Conservation (phyloP, 2,329 filamentous ascomycete genomes). For the Sclerotinia subarctica region DNA sequence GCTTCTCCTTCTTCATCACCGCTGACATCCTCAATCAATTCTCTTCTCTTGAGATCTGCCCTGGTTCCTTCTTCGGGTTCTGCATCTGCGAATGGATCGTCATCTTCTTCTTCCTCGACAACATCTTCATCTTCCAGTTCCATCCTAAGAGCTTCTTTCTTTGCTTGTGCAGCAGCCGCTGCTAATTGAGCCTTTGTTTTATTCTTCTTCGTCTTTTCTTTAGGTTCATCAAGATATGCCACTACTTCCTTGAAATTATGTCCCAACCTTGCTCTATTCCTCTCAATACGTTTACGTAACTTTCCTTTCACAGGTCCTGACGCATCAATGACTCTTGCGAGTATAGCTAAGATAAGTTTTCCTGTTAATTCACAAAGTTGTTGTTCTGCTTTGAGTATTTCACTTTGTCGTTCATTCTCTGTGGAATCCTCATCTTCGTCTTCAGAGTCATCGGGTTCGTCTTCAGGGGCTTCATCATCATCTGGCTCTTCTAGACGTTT, state of each 20-base stretch:
- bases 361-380: conserved; percentile 80
- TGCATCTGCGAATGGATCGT: conserved; percentile 46
- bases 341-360: conserved; percentile 78
- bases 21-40: conserved; percentile 49
- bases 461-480: conserved; percentile 70
- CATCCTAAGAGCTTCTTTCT: conserved; percentile 44
- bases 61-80: conserved; percentile 57
- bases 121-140: conserved; percentile 33
- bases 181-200: conserved; percentile 44
- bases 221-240: conserved; percentile 70
- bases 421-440: conserved; percentile 54
- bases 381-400: conserved; percentile 75
- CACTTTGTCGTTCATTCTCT: conserved; percentile 57
- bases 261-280: conserved; percentile 79
- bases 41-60: conserved; percentile 55
- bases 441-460: conserved; percentile 61
- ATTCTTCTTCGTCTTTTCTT: conserved; percentile 46
- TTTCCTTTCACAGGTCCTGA: conserved; percentile 57
- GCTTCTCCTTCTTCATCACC: conserved; percentile 43
- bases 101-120: conserved; percentile 32
- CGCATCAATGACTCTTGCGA: conserved; percentile 70
- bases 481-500: conserved; percentile 61
- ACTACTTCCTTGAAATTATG: conserved; percentile 83
- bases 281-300: conserved; percentile 67
- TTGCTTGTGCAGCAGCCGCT: conserved; percentile 38